Percentiles rank a stretch among this genome's conserved stretches.
Conservation (phyloP, 208 protist genomes). For the Tritrichomonas musculus region DNA sequence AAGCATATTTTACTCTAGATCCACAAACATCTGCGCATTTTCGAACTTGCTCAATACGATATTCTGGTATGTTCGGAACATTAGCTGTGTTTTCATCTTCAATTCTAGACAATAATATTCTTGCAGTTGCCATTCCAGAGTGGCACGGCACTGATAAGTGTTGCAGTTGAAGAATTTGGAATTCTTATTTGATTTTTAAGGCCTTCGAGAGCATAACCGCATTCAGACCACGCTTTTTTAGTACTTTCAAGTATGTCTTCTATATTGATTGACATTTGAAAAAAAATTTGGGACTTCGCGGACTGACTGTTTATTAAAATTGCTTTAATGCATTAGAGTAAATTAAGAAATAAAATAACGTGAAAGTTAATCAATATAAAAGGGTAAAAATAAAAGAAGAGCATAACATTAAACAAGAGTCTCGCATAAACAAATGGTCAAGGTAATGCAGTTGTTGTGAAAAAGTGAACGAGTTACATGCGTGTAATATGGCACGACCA, state of each 20-base stretch:
- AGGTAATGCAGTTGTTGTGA: too few relatives aligned
- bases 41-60: slow-evolving; percentile 54
- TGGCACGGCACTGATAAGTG: slow-evolving; percentile 72
- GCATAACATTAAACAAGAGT: too few relatives aligned
- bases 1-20: slow-evolving; percentile 40
- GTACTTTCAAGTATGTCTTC: background rate
- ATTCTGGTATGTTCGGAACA: slow-evolving; percentile 68
- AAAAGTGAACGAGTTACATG: too few relatives aligned
- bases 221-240: background rate
- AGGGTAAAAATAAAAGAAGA: too few relatives aligned
- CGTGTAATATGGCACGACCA: too few relatives aligned
- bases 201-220: background rate
- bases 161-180: slow-evolving; percentile 73
- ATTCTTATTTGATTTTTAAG: slow-evolving; percentile 52
- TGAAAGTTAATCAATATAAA: too few relatives aligned
- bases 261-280: background rate
- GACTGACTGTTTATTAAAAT: too few relatives aligned
- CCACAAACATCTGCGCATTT: slow-evolving; percentile 47
- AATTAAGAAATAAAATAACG: too few relatives aligned
- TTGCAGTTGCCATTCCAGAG: slow-evolving; percentile 63
- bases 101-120: slow-evolving; percentile 68
- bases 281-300: too few relatives aligned
- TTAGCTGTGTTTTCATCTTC: slow-evolving; percentile 74
- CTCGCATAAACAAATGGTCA: too few relatives aligned
- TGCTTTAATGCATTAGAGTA: too few relatives aligned